Conservation (phyloP, 257 asterid genomes). For the Phtheirospermum japonicum region DNA sequence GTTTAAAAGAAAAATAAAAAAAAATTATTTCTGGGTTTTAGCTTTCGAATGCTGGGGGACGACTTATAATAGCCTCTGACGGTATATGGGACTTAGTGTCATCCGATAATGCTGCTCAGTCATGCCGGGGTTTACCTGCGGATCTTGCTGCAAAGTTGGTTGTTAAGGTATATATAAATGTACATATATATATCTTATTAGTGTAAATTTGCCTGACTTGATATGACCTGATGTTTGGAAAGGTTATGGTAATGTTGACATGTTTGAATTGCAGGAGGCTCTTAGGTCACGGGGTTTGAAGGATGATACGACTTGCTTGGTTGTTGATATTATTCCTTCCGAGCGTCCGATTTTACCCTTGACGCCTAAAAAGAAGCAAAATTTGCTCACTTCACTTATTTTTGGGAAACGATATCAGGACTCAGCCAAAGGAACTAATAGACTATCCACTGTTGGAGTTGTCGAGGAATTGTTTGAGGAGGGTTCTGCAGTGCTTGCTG, state of each 20-base stretch:
- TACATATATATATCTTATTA: not conserved
- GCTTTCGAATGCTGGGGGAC: constrained; percentile 98
- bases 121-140: constrained; percentile 96
- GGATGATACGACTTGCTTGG: constrained; percentile 99
- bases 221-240: not conserved
- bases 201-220: not conserved
- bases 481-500: constrained; percentile 99
- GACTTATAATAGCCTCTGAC: constrained; percentile 97
- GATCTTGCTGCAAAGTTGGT: constrained; percentile 97
- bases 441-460: constrained; percentile 86
- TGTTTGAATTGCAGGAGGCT: constrained; percentile 69
- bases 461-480: constrained; percentile 98
- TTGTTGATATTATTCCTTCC: constrained; percentile 97
- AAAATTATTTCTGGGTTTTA: constrained; percentile 27
- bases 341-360: constrained; percentile 75
- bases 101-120: constrained; percentile 81
- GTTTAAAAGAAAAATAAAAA: not conserved
- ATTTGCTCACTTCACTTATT: constrained; percentile 59
- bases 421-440: constrained; percentile 59
- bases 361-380: constrained; percentile 70
- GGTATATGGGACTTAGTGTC: constrained; percentile 98
- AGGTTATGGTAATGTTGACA: constrained; percentile 20
- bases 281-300: constrained; percentile 95
- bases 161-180: constrained; percentile 81
- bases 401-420: constrained; percentile 57